These are phyloP conservation scores for Lepiota brunneoincarnata DNA, from an alignment of 768 basidiomycete genomes.

Conservation along the genomic window DNA sequence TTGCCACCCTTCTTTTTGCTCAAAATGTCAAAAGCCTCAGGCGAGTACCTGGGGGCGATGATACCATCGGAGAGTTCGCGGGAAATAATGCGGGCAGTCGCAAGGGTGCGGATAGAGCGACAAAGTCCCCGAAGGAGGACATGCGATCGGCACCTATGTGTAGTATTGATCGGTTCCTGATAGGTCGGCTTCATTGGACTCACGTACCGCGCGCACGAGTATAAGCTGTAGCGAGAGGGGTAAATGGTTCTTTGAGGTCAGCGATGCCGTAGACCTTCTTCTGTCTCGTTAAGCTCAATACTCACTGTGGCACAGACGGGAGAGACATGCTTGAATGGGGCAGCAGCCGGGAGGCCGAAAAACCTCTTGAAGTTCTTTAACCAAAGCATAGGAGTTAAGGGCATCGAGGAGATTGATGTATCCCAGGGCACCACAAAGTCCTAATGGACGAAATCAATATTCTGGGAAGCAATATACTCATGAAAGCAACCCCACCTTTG, in stretches of 20 bases:
- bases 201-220: conserved; percentile 86
- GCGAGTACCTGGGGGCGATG: conserved; percentile 90
- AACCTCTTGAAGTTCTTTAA: conserved; percentile 88
- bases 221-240: conserved; percentile 88
- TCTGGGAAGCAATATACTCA: background rate
- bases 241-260: conserved; percentile 89
- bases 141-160: conserved; percentile 88
- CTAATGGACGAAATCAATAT: conserved; percentile 37
- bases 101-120: conserved; percentile 88
- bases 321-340: conserved; percentile 99
- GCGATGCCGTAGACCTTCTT: conserved; percentile 97
- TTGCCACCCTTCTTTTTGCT: conserved; percentile 98
- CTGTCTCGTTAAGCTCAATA: conserved; percentile 72
- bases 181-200: background rate
- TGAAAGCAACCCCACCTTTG: conserved; percentile 58
- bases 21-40: conserved; percentile 83
- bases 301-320: conserved; percentile 97
- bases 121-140: conserved; percentile 99
- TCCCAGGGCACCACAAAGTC: conserved; percentile 90
- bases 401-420: conserved; percentile 99
- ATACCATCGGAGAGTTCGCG: conserved; percentile 98
- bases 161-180: background rate
- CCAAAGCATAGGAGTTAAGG: conserved; percentile 94
- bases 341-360: conserved; percentile 90
- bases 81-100: conserved; percentile 96